phyloP scores from a whole-genome alignment of 2,329 filamentous ascomycete species.

The Diaporthe sp. region DNA sequence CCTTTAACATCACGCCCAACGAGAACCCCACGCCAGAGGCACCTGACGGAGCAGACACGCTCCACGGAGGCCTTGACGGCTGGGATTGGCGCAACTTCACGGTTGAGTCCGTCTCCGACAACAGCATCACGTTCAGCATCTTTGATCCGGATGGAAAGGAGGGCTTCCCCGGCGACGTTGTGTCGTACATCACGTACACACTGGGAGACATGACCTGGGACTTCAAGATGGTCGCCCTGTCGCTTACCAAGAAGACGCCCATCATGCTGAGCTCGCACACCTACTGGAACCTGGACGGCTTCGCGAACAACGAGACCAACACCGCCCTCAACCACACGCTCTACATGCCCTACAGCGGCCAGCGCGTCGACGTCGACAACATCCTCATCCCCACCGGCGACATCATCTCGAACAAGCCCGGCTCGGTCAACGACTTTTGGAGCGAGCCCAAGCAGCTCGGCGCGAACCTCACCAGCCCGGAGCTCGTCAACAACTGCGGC shows the following conservation, averaged over 20 bases:
- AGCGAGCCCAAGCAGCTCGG: constrained; percentile 83
- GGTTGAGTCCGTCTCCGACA: constrained; percentile 72
- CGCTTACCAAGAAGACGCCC: constrained; percentile 80
- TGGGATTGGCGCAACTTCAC: constrained; percentile 86
- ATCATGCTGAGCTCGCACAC: constrained; percentile 82
- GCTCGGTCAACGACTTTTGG: constrained; percentile 85
- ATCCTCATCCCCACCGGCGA: constrained; percentile 82
- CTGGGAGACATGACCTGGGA: constrained; percentile 75
- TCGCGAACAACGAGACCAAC: constrained; percentile 76
- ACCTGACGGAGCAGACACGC: constrained; percentile 68
- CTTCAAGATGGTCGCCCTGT: constrained; percentile 76
- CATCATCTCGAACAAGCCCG: constrained; percentile 74
- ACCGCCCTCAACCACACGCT: constrained; percentile 77
- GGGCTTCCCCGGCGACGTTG: constrained; percentile 82
- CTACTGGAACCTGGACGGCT: constrained; percentile 88
- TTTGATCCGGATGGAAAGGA: constrained; percentile 78
- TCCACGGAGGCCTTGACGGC: constrained; percentile 77
- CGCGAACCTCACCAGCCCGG: constrained; percentile 70
- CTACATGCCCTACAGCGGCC: constrained; percentile 77
- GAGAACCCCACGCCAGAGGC: constrained; percentile 65
- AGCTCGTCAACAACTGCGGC: constrained; percentile 80
- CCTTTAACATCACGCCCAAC: constrained; percentile 70
- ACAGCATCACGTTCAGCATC: constrained; percentile 80
- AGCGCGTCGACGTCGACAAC: constrained; percentile 74
- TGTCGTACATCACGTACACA: constrained; percentile 80